These are phyloP conservation scores for Vaccinium darrowii DNA, from an alignment of 148 eudicot genomes.

Conservation along the genomic window DNA sequence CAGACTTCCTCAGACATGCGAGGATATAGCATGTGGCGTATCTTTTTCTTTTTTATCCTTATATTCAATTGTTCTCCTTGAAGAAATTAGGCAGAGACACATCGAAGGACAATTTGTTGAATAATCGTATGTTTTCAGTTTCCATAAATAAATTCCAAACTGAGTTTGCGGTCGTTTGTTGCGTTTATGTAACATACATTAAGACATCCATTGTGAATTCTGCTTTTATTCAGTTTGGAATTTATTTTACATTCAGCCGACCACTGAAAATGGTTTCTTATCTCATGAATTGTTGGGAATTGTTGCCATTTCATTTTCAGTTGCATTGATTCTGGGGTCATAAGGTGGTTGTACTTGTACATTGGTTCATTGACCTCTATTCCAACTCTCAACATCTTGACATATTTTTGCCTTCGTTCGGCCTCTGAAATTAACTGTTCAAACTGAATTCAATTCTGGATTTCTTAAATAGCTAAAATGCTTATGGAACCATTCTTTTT, in stretches of 20 bases:
- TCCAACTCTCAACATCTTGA: not conserved
- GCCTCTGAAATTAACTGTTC: not conserved
- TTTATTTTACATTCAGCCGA: not conserved
- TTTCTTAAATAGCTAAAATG: not conserved
- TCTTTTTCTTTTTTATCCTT: not conserved
- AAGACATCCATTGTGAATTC: not conserved
- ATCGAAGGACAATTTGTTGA: not conserved
- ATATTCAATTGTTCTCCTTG: not conserved
- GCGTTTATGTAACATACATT: not conserved
- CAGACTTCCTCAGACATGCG: not conserved
- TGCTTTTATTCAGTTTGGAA: not conserved
- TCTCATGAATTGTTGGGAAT: not conserved
- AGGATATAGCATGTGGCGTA: not conserved
- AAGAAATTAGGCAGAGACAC: not conserved
- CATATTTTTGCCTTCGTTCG: not conserved
- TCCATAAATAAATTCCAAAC: not conserved
- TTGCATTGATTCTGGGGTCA: not conserved
- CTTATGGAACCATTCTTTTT: not conserved
- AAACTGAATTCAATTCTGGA: not conserved
- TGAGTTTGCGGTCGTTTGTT: not conserved
- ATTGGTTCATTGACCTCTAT: not conserved
- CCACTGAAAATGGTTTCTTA: not conserved
- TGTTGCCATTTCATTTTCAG: not conserved
- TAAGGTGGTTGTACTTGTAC: not conserved
- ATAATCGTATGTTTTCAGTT: not conserved